Base-by-base conservation (phyloP, 495 filamentous ascomycete species). In the Aspergillus ellipticus region DNA sequence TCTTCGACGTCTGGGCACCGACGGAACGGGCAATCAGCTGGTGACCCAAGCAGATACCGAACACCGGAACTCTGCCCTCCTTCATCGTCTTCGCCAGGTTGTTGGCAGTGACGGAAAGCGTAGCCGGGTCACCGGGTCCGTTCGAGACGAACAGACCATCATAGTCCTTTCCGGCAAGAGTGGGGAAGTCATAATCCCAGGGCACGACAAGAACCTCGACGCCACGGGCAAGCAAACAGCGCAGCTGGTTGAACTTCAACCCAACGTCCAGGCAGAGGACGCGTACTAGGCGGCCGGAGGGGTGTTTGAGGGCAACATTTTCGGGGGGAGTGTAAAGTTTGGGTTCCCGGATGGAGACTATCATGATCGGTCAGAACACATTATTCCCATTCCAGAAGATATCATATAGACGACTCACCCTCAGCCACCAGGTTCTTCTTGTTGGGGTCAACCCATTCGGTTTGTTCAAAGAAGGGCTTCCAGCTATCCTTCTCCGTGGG, bases 131-230 rank as follows among this genome's bases (percentile, higher is more conserved):
- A 74, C 94, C 94, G 24, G 94, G 94, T 51, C 94, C 94, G 74
- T 98, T 98, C 45, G 92, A 96, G 57, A 98, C 88, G 72, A 98
- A 98, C 17, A 98, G 81, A 67, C 94, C 94, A 70, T 97, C 94
- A 66, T 96, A 97, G 54, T 93, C 83, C 56, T 89, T 82, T 46
- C 85, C 86, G 37, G 83, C 85, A 37, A 87, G 81, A 35, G 70
- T 71, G 49, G 85, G 80, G 74, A 98, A 94, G 69, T 97, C 87
- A 66, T 96, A 91, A 68, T 97, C 85, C 91, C 92, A 97, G 10
- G 94, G 94, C 31, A 96, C 91, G 43, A 96, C 91, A 61, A 93
- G 76, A 54, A 98, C 92, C 67, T 97, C 94, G 20, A 97, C 85
- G n/a, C 94, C 94, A 57, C 94, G 84, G 52, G 81, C 84, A 39